Evolutionary conservation across 441 rosid species (phyloP).

Genomic region (Omphalea diandra): DNA sequence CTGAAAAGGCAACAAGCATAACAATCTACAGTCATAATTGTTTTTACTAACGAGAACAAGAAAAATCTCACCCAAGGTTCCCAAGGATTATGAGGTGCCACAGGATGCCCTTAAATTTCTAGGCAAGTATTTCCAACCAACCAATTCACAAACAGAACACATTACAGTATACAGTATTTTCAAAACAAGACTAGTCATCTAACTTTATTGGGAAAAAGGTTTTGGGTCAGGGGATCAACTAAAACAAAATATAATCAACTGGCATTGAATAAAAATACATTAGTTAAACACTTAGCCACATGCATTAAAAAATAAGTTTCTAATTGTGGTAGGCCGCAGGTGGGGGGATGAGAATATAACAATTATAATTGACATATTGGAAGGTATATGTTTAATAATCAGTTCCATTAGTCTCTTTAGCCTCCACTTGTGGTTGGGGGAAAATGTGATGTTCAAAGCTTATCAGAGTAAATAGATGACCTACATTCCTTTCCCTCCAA

Average conservation of each 20-base stretch:
- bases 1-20: slow-evolving; percentile 35
- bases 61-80: neutral
- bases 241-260: neutral
- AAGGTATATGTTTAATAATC: neutral
- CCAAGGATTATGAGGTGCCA: neutral
- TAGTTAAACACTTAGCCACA: neutral
- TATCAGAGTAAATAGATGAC: neutral
- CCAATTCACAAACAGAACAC: neutral
- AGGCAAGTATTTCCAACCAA: neutral
- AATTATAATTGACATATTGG: neutral
- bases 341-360: neutral
- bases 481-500: neutral
- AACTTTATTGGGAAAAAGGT: too few relatives aligned
- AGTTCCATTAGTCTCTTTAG: neutral
- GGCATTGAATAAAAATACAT: neutral
- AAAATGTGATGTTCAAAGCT: neutral
- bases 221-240: neutral
- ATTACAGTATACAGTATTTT: neutral
- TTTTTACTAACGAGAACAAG: neutral
- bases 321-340: too few relatives aligned
- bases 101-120: neutral
- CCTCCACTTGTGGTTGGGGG: neutral
- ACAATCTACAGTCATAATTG: neutral
- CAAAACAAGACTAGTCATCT: neutral
- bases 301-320: neutral